Conservation (phyloP, 2,329 filamentous ascomycete genomes). For the Dactylellina haptotyla region DNA sequence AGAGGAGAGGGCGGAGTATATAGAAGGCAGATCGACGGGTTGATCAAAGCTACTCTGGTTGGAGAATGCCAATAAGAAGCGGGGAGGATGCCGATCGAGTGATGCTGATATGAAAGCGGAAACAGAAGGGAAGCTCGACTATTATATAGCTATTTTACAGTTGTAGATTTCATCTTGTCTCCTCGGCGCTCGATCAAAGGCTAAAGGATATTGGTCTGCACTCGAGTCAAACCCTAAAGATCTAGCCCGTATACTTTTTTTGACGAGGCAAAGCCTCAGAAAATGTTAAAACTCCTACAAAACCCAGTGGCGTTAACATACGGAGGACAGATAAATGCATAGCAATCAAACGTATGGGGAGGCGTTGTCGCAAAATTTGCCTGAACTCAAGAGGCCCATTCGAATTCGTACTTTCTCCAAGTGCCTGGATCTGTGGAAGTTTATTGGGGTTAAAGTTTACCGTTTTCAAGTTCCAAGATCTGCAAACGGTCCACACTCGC, state of each 20-base stretch:
- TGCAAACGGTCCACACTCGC: constrained; percentile 35
- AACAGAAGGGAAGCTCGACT: constrained; percentile 1
- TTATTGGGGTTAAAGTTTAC: constrained; percentile 11
- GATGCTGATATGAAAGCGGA: constrained; percentile 21
- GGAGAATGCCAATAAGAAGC: constrained; percentile 1
- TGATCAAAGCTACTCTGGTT: constrained; percentile 7
- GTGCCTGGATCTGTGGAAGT: constrained; percentile 8
- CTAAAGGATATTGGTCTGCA: constrained; percentile 15
- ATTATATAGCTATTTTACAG: constrained; percentile 27
- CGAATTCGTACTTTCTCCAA: too few relatives aligned
- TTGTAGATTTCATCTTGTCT: neutral
- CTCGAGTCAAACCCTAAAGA: too few relatives aligned
- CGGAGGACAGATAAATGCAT: too few relatives aligned
- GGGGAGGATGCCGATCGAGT: constrained; percentile 17
- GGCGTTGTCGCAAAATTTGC: neutral
- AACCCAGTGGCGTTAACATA: too few relatives aligned
- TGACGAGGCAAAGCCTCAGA: too few relatives aligned
- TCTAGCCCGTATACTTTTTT: too few relatives aligned
- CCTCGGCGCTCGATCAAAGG: neutral
- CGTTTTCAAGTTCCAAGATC: constrained; percentile 26
- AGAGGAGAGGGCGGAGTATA: neutral
- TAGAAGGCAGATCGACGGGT: constrained; percentile 7
- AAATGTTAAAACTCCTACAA: too few relatives aligned
- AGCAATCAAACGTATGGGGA: too few relatives aligned
- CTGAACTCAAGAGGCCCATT: neutral